These are phyloP conservation scores for Apiospora kogelbergensis DNA, from an alignment of 2,329 filamentous ascomycete genomes.

Conservation along the genomic window DNA sequence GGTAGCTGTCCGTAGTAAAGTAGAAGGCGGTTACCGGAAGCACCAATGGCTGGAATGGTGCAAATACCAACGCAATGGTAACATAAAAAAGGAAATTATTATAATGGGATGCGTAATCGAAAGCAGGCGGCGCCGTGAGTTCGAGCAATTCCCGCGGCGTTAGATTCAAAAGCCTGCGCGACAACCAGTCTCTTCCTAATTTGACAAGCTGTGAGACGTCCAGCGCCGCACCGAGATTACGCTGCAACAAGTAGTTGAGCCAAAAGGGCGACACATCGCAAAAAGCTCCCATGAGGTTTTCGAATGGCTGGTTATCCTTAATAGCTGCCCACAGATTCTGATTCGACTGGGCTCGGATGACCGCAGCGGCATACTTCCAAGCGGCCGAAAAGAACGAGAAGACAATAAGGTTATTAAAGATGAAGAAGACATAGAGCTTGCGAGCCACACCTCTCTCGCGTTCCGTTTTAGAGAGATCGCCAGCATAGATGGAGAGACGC, in stretches of 20 bases:
- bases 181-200: slow-evolving; percentile 78
- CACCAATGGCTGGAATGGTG: slow-evolving; percentile 81
- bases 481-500: slow-evolving; percentile 76
- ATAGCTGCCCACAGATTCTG: slow-evolving; percentile 69
- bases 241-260: slow-evolving; percentile 90
- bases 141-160: slow-evolving; percentile 88
- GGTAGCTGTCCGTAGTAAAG: slow-evolving; percentile 80
- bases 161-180: slow-evolving; percentile 79
- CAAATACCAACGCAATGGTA: slow-evolving; percentile 86
- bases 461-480: slow-evolving; percentile 88
- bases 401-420: slow-evolving; percentile 94
- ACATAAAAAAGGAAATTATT: slow-evolving; percentile 97
- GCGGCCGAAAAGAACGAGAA: slow-evolving; percentile 89
- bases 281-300: slow-evolving; percentile 71
- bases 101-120: slow-evolving; percentile 96
- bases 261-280: slow-evolving; percentile 87
- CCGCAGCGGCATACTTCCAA: slow-evolving; percentile 68
- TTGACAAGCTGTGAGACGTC: slow-evolving; percentile 87
- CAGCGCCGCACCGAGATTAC: slow-evolving; percentile 89
- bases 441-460: slow-evolving; percentile 87
- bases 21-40: slow-evolving; percentile 86
- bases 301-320: slow-evolving; percentile 64
- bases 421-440: slow-evolving; percentile 92
- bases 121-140: slow-evolving; percentile 85
- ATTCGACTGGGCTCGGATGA: slow-evolving; percentile 58